Evolutionary conservation across 345 rosid genomes (phyloP).

Genomic region (Brassica incana): DNA sequence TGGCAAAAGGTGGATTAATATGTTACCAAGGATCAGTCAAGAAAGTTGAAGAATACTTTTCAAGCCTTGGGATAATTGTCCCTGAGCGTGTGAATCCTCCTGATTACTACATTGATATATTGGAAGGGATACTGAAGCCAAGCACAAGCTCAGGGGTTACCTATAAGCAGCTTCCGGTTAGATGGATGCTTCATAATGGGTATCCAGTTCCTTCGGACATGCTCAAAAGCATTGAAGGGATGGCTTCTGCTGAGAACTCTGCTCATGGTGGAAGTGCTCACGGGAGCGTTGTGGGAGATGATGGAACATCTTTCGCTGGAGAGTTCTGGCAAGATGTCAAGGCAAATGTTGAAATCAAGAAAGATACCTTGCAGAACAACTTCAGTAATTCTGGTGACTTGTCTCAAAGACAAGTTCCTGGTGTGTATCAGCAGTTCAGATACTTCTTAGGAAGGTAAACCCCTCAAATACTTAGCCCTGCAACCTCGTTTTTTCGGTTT

Average conservation of each 20-base stretch:
- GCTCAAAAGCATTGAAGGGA: constrained; percentile 63
- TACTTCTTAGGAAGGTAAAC: constrained; percentile 90
- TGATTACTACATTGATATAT: constrained; percentile 92
- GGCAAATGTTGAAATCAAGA: constrained; percentile 59
- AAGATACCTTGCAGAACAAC: constrained; percentile 57
- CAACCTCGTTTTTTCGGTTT: neutral
- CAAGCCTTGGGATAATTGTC: constrained; percentile 70
- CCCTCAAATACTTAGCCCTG: neutral
- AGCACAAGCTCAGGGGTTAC: constrained; percentile 59
- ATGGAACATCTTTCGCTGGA: constrained; percentile 65
- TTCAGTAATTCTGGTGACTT: constrained; percentile 59
- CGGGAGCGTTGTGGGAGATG: constrained; percentile 47
- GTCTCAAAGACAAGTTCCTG: constrained; percentile 69
- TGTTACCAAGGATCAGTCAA: constrained; percentile 95
- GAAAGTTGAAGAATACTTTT: constrained; percentile 89
- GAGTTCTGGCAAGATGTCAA: constrained; percentile 84
- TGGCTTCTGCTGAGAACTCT: constrained; percentile 50
- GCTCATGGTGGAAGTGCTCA: constrained; percentile 57
- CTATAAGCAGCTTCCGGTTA: constrained; percentile 76
- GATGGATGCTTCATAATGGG: constrained; percentile 99
- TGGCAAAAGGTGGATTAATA: constrained; percentile 91
- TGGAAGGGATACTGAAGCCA: constrained; percentile 87
- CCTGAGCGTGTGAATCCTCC: constrained; percentile 97
- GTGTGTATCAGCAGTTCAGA: constrained; percentile 66
- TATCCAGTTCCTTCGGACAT: constrained; percentile 88